Base-by-base conservation (phyloP, 306 rosid genomes). In the Lathyrus oleraceus region DNA sequence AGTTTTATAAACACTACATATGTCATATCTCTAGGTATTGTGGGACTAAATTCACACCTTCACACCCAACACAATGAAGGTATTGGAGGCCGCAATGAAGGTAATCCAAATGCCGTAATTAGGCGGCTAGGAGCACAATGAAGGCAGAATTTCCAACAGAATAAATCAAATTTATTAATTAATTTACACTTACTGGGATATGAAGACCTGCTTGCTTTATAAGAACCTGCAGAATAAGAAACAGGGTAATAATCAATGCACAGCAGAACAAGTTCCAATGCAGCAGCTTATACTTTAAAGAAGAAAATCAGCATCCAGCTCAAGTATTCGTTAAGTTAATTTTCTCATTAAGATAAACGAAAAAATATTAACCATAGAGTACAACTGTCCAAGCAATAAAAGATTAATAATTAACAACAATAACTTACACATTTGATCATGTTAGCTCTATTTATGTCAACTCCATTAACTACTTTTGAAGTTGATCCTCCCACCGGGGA, bases 161-260 rank as follows among this genome's bases (percentile, higher is more conserved):
- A 32, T 32, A 32, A 32, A 40, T 28, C 60, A 53, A 28, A 43
- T 70, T 61, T 20, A 28, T 2, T 53, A 40, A 63, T 47, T 64
- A 70, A 78, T 92, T 88, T 84, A 94, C 97, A 80, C 85, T 85
- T 45, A 81, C 90, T 67, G 81, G 90, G 51, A 94, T 88, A 78
- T 70, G 85, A 65, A 94, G 86, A 69, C 96, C 92, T 63, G 89
- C 94, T 85, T 90, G 98, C 83, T 90, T 90, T 40, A 68, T 68
- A 75, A 94, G 97, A 70, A 94, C 95, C 98, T 94, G 79, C 62
- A 75, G 58, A 71, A 73, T 70, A 69, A 21, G 35, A 58, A 81
- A 80, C 21, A 57, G 75, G 27, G 47, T 39, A 65, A 61, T 59
- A 47, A 69, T 72, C 56, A 86, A 48, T 16, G 73, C 21, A 65